A percentile compares a stretch with the other conserved stretches of the same genome.
phyloP scores from a whole-genome alignment of 305 asterid genomes.

The Fraxinus angustifolia region DNA sequence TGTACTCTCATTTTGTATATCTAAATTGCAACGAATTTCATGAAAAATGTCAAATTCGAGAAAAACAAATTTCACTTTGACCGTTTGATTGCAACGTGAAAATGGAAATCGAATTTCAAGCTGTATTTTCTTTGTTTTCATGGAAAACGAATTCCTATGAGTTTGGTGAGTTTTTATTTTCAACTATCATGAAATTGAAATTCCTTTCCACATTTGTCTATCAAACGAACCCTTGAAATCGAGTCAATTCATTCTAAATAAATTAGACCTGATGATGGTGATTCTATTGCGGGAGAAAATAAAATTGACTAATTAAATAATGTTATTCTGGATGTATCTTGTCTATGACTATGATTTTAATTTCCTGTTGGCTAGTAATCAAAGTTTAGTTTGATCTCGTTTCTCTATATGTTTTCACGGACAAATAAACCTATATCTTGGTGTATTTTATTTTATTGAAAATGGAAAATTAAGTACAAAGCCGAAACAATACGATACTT shows the following conservation, averaged over 20 bases:
- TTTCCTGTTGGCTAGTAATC: neutral
- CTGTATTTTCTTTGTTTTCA: too few relatives aligned
- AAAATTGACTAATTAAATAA: neutral
- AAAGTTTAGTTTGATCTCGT: neutral
- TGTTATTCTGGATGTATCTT: neutral
- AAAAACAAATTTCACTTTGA: too few relatives aligned
- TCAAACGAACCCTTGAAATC: neutral
- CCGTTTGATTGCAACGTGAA: too few relatives aligned
- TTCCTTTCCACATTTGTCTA: too few relatives aligned
- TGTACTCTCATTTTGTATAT: neutral
- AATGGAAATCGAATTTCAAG: too few relatives aligned
- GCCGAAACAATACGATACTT: neutral
- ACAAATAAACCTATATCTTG: neutral
- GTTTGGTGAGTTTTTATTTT: too few relatives aligned
- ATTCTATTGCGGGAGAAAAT: neutral
- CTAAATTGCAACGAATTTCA: neutral
- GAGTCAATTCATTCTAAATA: neutral
- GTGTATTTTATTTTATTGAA: too few relatives aligned
- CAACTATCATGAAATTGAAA: too few relatives aligned
- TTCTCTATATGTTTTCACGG: neutral
- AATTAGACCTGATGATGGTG: neutral
- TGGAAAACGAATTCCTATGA: too few relatives aligned
- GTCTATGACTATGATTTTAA: neutral
- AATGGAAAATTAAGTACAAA: too few relatives aligned
- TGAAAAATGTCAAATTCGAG: too few relatives aligned